A percentile compares a stretch with the other conserved stretches of the same genome.
phyloP scores from a whole-genome alignment of 352 stramenopile species.

The Thalassiosira ordinaria region DNA sequence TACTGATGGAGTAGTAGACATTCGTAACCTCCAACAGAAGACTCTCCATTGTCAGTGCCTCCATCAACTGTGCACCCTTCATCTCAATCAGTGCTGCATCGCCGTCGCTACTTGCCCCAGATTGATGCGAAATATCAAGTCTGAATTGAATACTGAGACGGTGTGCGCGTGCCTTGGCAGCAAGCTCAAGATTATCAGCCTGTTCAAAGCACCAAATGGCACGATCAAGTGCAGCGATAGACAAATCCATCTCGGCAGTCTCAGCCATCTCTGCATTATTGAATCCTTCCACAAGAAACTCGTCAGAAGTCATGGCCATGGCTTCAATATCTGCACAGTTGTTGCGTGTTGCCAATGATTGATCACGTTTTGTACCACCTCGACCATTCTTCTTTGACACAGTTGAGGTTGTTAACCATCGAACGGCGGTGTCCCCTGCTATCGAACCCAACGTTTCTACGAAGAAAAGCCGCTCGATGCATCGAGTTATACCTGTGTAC shows the following conservation, averaged over 20 bases:
- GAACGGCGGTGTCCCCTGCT: conserved; percentile 63
- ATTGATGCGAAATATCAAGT: background rate
- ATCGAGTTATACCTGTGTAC: conserved; percentile 76
- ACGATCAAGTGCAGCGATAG: conserved; percentile 43
- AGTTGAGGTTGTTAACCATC: conserved; percentile 65
- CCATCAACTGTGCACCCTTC: conserved; percentile 12
- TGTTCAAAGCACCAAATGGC: conserved; percentile 63
- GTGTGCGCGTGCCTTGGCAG: conserved; percentile 32
- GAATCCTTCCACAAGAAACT: conserved; percentile 54
- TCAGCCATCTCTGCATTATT: conserved; percentile 57
- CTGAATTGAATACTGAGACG: conserved; percentile 35
- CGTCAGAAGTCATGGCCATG: conserved; percentile 62
- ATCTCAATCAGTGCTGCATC: background rate
- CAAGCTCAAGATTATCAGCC: conserved; percentile 28
- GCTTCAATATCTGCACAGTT: conserved; percentile 53
- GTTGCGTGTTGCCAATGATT: conserved; percentile 47
- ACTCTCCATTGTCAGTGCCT: conserved; percentile 4
- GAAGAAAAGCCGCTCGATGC: conserved; percentile 72
- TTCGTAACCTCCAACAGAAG: conserved; percentile 2
- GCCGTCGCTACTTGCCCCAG: too few relatives aligned
- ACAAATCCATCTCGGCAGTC: conserved; percentile 29
- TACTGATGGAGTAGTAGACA: background rate
- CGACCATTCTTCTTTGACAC: background rate
- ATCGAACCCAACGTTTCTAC: conserved; percentile 65
- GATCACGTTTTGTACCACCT: too few relatives aligned